phyloP scores from a whole-genome alignment of 1,139 yeast genomes.

The Torulaspora pretoriensis region DNA sequence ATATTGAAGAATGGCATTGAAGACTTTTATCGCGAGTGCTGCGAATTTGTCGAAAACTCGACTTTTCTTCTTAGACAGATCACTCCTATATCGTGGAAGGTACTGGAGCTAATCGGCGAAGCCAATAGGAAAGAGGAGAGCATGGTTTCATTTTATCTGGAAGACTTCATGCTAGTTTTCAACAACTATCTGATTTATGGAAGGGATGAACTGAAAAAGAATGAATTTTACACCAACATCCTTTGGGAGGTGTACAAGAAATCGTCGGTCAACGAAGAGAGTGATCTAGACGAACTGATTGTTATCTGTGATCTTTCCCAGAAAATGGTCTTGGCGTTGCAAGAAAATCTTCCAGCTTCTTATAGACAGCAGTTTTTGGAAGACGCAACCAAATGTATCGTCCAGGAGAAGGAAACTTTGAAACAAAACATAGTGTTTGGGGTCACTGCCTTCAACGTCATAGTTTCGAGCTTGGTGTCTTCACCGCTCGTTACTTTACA shows the following conservation, averaged over 20 bases:
- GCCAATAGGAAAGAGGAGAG: conserved; percentile 55
- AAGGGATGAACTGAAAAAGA: conserved; percentile 44
- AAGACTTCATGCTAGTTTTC: conserved; percentile 70
- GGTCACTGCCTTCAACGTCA: conserved; percentile 59
- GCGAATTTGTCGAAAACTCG: conserved; percentile 82
- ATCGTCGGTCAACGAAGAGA: conserved; percentile 34
- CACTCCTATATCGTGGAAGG: conserved; percentile 72
- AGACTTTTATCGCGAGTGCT: conserved; percentile 76
- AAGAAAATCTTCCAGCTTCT: conserved; percentile 28
- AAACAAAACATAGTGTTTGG: conserved; percentile 44
- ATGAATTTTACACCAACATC: conserved; percentile 32
- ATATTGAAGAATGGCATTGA: conserved; percentile 63
- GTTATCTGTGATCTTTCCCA: conserved; percentile 35
- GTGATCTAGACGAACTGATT: conserved; percentile 32
- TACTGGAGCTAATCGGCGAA: conserved; percentile 53
- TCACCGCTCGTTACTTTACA: conserved; percentile 54
- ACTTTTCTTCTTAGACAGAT: conserved; percentile 70
- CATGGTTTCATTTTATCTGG: conserved; percentile 52
- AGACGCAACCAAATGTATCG: conserved; percentile 31
- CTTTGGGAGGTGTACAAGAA: conserved; percentile 31
- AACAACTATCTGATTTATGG: conserved; percentile 80
- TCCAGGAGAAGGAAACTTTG: conserved; percentile 29
- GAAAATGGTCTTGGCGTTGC: conserved; percentile 36
- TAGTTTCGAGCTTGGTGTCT: conserved; percentile 62
- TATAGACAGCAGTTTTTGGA: conserved; percentile 28